A percentile compares a stretch with the other conserved stretches of the same genome.
Conservation (phyloP, 768 basidiomycete genomes). For the Phaeolepiota aurea region DNA sequence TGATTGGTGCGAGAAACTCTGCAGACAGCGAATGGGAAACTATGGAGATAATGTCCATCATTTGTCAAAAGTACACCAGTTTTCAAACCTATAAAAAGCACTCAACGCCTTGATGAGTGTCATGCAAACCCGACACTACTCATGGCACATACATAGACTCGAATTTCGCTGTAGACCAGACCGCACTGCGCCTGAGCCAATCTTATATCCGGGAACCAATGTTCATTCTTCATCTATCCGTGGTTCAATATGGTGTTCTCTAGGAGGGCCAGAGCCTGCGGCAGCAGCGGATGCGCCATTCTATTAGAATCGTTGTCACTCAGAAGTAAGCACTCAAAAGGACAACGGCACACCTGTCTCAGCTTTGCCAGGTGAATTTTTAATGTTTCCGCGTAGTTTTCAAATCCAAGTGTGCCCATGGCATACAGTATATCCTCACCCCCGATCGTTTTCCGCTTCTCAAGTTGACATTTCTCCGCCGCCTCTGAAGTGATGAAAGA, state of each 20-base stretch:
- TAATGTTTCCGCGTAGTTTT: constrained; percentile 87
- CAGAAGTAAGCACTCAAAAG: background rate
- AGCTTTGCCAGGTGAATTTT: constrained; percentile 91
- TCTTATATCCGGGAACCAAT: too few relatives aligned
- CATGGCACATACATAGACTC: background rate
- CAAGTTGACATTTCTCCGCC: constrained; percentile 86
- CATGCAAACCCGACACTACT: background rate
- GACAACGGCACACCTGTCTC: constrained; percentile 52
- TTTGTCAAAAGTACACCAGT: too few relatives aligned
- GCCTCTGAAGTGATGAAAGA: constrained; percentile 97
- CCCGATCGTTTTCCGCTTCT: constrained; percentile 97
- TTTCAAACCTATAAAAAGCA: background rate
- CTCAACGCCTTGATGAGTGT: background rate
- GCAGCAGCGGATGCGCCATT: constrained; percentile 14
- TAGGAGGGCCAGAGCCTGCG: constrained; percentile 4
- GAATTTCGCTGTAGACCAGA: too few relatives aligned
- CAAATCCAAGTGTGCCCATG: constrained; percentile 90
- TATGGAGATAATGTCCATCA: background rate
- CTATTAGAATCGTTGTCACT: constrained; percentile 5
- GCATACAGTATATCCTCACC: constrained; percentile 96
- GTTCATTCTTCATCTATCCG: constrained; percentile 19
- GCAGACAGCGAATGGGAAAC: background rate
- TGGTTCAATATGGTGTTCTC: constrained; percentile 22
- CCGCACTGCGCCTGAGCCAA: too few relatives aligned
- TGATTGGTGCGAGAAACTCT: too few relatives aligned